phyloP scores from a whole-genome alignment of 352 stramenopile genomes.

The Porosira glacialis region DNA sequence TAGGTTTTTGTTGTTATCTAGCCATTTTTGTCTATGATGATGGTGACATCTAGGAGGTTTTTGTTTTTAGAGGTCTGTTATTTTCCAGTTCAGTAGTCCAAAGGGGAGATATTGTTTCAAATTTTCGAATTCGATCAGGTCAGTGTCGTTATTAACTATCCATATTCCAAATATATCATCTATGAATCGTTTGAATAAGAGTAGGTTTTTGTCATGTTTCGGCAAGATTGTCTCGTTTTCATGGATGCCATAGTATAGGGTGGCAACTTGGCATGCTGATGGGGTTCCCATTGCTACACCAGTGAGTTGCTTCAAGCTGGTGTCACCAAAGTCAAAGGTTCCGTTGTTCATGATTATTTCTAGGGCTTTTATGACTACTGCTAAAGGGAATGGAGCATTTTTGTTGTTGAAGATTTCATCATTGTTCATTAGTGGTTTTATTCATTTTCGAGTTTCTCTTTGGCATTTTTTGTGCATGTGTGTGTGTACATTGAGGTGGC shows the following conservation, averaged over 20 bases:
- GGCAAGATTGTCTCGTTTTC: constrained; percentile 18
- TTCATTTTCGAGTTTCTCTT: not conserved
- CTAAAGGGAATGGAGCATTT: too few relatives aligned
- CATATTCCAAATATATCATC: too few relatives aligned
- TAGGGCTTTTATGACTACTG: constrained; percentile 18
- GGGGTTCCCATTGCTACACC: constrained; percentile 48
- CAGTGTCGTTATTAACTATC: too few relatives aligned
- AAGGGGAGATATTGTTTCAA: too few relatives aligned
- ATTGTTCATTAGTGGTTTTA: not conserved
- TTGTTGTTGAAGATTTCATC: constrained; percentile 1
- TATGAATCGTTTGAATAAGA: too few relatives aligned
- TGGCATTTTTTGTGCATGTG: constrained; percentile 17
- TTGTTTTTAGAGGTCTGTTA: too few relatives aligned
- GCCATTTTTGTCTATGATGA: too few relatives aligned
- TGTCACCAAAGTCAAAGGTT: constrained; percentile 40
- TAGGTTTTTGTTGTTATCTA: too few relatives aligned
- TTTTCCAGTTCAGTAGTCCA: too few relatives aligned
- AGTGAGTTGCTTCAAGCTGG: constrained; percentile 19
- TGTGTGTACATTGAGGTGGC: constrained; percentile 28
- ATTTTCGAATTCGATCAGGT: too few relatives aligned
- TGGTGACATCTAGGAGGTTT: too few relatives aligned
- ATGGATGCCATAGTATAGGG: constrained; percentile 24
- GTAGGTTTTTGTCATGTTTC: too few relatives aligned
- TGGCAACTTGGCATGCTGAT: constrained; percentile 24
- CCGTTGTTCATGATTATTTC: constrained; percentile 31